Evolutionary conservation across 345 rosid genomes (phyloP), one percentile per base, ranked within the genome.

Genomic region (Geranium brycei): DNA sequence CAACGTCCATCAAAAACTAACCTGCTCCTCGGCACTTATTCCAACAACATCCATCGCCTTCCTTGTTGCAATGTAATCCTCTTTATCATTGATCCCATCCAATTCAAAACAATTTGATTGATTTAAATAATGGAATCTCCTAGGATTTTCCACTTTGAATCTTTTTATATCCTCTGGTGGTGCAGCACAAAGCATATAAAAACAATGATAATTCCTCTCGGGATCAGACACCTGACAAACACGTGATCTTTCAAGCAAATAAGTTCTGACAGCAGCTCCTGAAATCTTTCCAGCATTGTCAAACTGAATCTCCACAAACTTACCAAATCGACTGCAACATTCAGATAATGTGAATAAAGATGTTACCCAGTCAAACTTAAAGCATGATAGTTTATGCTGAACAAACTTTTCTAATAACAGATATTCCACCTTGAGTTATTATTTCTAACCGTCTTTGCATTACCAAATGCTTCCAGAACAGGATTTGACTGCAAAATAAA

Each of bases 231-330:
- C 86, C 79, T 93, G 99, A 76, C 99, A 93, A 71, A 93, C 99
- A 73, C 99, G 96, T 60, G 99, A 93, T 76, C 99, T 90, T 84
- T 91, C 99, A 62, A 91, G 82, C 84, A 91, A 77, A 74, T 93
- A 93, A 76, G 99, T 93, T 80, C 97, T 81, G 75, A 93, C 82
- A 15, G 99, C 99, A 80, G 99, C 99, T 73, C 99, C 99, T 4
- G 97, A 93, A 77, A 93, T 91, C 75, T 82, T 87, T 79, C 97
- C 97, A 31, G 69, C 69, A 62, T 64, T 76, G 73, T 93, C 97
- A 80, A 93, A 93, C 71, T 93, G 99, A 77, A 93, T 82, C 86
- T 93, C 99, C 87, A 93, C 99, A 61, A 93, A 91, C 87, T 93
- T 91, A 83, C 99, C 99, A 68, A 93, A 93, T 61, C 97, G 97